Conservation (phyloP, 306 rosid species). For the Cucurbita maxima region DNA sequence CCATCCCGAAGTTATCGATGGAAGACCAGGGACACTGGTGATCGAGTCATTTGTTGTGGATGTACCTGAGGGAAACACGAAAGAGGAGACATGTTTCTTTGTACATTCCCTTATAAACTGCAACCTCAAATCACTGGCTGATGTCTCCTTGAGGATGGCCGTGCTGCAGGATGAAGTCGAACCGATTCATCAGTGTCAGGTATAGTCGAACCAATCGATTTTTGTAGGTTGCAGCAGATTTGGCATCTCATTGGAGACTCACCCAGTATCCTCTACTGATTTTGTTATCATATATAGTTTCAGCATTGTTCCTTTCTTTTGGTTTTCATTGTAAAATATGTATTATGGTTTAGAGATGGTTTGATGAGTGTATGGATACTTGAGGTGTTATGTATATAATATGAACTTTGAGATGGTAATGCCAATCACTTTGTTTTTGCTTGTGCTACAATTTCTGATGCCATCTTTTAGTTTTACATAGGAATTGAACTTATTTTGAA, state of each 20-base stretch:
- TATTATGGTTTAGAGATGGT: background rate
- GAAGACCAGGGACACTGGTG: constrained; percentile 10
- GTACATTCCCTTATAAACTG: constrained; percentile 7
- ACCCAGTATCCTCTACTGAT: constrained; percentile 4
- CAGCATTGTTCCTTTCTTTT: background rate
- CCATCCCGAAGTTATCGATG: constrained; percentile 8
- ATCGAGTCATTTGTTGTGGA: constrained; percentile 4
- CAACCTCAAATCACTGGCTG: constrained; percentile 12
- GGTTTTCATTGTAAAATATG: background rate
- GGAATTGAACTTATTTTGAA: too few relatives aligned
- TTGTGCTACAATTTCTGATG: background rate
- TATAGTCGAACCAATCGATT: background rate
- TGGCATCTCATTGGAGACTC: constrained; percentile 4
- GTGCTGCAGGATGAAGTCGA: background rate
- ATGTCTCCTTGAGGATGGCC: constrained; percentile 8
- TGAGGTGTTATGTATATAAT: constrained; percentile 5
- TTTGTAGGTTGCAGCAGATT: background rate
- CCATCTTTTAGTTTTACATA: background rate
- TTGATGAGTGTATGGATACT: background rate
- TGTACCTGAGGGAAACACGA: constrained; percentile 10
- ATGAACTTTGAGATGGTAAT: constrained; percentile 7
- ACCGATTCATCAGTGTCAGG: background rate
- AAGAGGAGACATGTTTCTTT: constrained; percentile 13
- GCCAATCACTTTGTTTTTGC: background rate
- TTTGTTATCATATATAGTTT: background rate